Evolutionary conservation across 2,329 filamentous ascomycete genomes (phyloP).

Genomic region (Atkinsonella texensis): DNA sequence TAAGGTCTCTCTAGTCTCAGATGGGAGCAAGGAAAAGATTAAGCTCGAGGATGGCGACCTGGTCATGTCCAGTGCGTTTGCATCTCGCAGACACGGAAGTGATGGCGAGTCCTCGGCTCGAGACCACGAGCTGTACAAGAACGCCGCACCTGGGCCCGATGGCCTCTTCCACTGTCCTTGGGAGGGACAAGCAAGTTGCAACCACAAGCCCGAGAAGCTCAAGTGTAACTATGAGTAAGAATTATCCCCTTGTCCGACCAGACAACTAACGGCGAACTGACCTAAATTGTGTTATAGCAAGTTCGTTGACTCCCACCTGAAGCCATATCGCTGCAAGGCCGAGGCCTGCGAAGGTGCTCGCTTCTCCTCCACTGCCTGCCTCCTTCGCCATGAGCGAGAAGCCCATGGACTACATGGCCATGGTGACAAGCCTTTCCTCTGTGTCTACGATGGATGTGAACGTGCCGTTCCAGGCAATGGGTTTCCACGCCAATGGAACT

Average conservation of each 20-base stretch:
- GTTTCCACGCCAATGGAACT: slow-evolving; percentile 91
- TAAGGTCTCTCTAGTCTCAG: slow-evolving; percentile 18
- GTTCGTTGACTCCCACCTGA: slow-evolving; percentile 91
- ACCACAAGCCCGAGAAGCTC: slow-evolving; percentile 86
- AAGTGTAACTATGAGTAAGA: slow-evolving; percentile 98
- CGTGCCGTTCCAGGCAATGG: slow-evolving; percentile 71
- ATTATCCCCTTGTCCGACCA: slow-evolving; percentile 7
- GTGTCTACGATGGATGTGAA: slow-evolving; percentile 79
- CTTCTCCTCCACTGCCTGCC: slow-evolving; percentile 90
- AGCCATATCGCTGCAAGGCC: slow-evolving; percentile 91
- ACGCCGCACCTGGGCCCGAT: slow-evolving; percentile 50
- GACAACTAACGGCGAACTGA: slow-evolving; percentile 11
- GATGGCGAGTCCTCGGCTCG: slow-evolving; percentile 44
- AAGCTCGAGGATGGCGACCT: slow-evolving; percentile 19
- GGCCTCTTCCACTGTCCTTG: slow-evolving; percentile 92
- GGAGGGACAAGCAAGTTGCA: slow-evolving; percentile 59
- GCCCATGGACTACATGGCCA: slow-evolving; percentile 93
- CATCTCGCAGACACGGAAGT: slow-evolving; percentile 33
- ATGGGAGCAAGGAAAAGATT: slow-evolving; percentile 15
- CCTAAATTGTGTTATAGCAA: slow-evolving; percentile 47
- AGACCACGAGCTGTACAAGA: slow-evolving; percentile 61
- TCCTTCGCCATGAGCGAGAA: slow-evolving; percentile 89
- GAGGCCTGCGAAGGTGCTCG: slow-evolving; percentile 70
- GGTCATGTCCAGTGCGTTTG: slow-evolving; percentile 25
- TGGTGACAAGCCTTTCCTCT: slow-evolving; percentile 83